These are phyloP conservation scores for Tardiomyces depauwii DNA, from an alignment of 1,139 yeast genomes.

Conservation along the genomic window DNA sequence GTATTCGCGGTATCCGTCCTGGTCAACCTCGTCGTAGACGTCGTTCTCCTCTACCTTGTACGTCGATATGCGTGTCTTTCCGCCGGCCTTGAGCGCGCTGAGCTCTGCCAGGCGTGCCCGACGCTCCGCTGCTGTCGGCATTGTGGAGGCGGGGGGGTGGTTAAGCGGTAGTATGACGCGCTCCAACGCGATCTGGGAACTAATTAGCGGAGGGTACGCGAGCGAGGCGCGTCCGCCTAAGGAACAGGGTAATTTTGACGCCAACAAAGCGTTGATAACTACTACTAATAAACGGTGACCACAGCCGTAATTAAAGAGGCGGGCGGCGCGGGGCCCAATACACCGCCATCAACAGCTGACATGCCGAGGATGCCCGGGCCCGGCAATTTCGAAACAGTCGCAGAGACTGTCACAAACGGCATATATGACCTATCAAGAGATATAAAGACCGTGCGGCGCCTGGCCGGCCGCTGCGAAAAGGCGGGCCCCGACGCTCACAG, in stretches of 20 bases:
- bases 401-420: background rate
- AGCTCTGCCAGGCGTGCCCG: slow-evolving; percentile 11
- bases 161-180: too few species aligned
- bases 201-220: too few species aligned
- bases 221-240: too few species aligned
- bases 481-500: background rate
- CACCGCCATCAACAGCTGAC: too few species aligned
- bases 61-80: slow-evolving; percentile 13
- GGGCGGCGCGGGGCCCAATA: too few species aligned
- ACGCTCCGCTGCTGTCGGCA: background rate
- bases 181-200: too few species aligned
- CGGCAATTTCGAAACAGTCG: background rate
- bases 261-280: too few species aligned
- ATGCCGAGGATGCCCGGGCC: too few species aligned
- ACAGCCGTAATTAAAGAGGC: too few species aligned
- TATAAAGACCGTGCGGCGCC: background rate
- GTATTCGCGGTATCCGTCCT: slow-evolving; percentile 61
- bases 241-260: too few species aligned
- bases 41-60: slow-evolving; percentile 27
- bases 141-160: background rate
- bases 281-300: too few species aligned
- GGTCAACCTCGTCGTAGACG: slow-evolving; percentile 83
- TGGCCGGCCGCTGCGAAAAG: background rate
- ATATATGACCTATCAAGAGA: background rate
- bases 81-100: slow-evolving; percentile 12